Percentiles rank a stretch among this genome's conserved stretches.
Evolutionary conservation across 495 filamentous ascomycete genomes (phyloP).

Genomic region (Amorphotheca resinae): DNA sequence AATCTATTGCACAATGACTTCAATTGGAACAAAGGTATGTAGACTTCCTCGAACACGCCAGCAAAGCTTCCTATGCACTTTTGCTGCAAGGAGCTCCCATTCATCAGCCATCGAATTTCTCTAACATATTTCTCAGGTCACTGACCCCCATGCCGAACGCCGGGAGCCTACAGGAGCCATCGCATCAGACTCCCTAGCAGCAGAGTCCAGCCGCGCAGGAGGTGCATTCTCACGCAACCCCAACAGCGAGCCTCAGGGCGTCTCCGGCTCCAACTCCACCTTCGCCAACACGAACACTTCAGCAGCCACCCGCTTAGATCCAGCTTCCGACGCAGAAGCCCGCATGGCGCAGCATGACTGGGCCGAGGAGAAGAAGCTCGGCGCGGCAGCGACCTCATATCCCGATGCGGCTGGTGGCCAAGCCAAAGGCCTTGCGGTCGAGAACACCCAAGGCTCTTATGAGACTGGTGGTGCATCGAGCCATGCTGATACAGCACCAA

Average conservation of each 20-base stretch:
- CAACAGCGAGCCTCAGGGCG: constrained; percentile 34
- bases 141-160: constrained; percentile 34
- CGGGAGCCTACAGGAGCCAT: constrained; percentile 45
- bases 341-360: constrained; percentile 35
- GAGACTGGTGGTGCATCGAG: constrained; percentile 9
- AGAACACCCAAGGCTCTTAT: constrained; percentile 21
- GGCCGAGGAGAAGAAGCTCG: constrained; percentile 12
- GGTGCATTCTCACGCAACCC: constrained; percentile 43
- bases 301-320: constrained; percentile 34
- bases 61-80: background rate
- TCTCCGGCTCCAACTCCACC: constrained; percentile 36
- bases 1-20: too few species aligned
- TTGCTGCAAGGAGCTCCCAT: too few species aligned
- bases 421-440: constrained; percentile 30
- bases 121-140: too few species aligned
- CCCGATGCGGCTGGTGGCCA: constrained; percentile 38
- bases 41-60: background rate
- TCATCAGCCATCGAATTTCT: too few species aligned
- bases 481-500: constrained; percentile 26
- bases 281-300: constrained; percentile 45
- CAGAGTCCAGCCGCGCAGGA: constrained; percentile 40
- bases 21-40: too few species aligned
- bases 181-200: constrained; percentile 52
- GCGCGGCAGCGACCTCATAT: constrained; percentile 26
- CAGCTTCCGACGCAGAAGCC: constrained; percentile 33